These are phyloP conservation scores for Rhizoctonia solani DNA, from an alignment of 1,284 basidiomycete genomes.

Conservation along the genomic window DNA sequence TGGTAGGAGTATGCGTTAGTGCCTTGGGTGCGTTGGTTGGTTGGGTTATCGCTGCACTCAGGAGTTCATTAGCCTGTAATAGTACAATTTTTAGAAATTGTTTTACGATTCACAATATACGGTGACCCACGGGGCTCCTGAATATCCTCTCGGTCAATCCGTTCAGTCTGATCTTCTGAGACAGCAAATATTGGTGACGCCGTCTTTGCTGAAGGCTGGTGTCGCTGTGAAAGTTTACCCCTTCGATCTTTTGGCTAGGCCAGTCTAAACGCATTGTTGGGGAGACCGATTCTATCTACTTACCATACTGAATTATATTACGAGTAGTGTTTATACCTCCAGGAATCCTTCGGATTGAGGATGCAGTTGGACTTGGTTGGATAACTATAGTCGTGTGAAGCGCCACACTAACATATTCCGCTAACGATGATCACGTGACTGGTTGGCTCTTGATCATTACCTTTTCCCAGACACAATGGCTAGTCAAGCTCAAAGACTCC, in stretches of 20 bases:
- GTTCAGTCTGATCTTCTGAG: constrained; percentile 10
- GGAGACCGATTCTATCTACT: not conserved
- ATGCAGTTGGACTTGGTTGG: too few relatives aligned
- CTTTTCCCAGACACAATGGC: not conserved
- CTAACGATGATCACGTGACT: not conserved
- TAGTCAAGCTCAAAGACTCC: constrained; percentile 48
- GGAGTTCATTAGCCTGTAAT: constrained; percentile 54
- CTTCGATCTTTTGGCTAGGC: constrained; percentile 26
- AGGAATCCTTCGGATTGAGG: not conserved
- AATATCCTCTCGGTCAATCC: not conserved
- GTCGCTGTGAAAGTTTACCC: constrained; percentile 11
- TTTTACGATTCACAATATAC: not conserved
- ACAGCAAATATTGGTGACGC: constrained; percentile 19
- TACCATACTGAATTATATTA: not conserved
- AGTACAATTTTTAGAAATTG: not conserved
- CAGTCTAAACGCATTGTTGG: not conserved
- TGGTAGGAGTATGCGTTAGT: constrained; percentile 50
- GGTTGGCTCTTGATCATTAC: not conserved
- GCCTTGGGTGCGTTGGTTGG: constrained; percentile 38
- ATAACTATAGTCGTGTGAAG: too few relatives aligned
- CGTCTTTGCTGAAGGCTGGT: constrained; percentile 17
- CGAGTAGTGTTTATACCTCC: too few relatives aligned
- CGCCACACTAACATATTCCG: not conserved
- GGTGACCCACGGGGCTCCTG: not conserved
- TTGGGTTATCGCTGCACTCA: constrained; percentile 45